Base-by-base conservation (phyloP, 495 filamentous ascomycete genomes). In the Antarctomyces pellizariae region DNA sequence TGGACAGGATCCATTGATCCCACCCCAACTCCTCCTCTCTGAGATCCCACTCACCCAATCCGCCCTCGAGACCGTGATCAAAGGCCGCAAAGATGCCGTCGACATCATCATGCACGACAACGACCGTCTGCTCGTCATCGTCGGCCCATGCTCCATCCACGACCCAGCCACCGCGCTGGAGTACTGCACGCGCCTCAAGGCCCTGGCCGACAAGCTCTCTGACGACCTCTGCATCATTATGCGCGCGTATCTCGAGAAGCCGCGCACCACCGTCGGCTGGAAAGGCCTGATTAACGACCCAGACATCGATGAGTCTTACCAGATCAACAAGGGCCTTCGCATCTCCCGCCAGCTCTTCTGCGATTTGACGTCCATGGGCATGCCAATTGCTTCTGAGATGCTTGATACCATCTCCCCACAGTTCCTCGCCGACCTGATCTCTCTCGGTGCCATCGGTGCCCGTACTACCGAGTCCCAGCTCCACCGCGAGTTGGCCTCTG, bases 251-350 rank as follows among this genome's bases (percentile, higher is more conserved):
- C 75, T 97, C 12, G 86, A 97, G 63, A 97, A 97, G 59, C 86
- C 86, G 16, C 72, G 86, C 21, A 97, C 86, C n/a, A 97, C 86
- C 1, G 86, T 97, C 18, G 86, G 86, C 39, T 97, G 86, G 86
- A 97, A 97, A 53, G 86, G 86, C 15, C 62, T 97, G 38, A 93
- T 97, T 59, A 97, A 97, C 52, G 86, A 97, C 43, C 86, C 86
- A 1, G 86, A 97, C 38, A 90, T 97, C 48, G 79, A 97, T 47
- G 71, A 90, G 52, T 79, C 74, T 48, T 97, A 71, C 73, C 66
- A 91, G 59, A 97, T 97, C 62, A 97, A 97, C 67, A 97, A 97
- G 62, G 86, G 86, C 13, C 65, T 97, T 24, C 68, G 82, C 15
- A 67, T 90, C 26, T 79, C 73, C 11, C 56, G 86, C 30, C 68